phyloP scores from a whole-genome alignment of 306 rosid genomes.

The Lathyrus tuberosus region DNA sequence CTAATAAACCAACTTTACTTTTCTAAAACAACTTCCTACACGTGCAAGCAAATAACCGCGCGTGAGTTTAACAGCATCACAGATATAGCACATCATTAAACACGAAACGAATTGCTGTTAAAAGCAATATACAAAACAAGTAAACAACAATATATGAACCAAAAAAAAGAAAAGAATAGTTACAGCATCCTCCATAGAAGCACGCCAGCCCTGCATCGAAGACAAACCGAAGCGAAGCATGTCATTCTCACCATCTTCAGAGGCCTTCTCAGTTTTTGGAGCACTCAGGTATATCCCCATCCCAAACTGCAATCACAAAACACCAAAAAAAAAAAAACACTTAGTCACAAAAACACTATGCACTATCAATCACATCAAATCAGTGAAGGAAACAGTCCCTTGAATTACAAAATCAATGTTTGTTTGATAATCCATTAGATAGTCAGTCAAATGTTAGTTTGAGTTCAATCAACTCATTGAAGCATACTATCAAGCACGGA shows the following conservation, averaged over 20 bases:
- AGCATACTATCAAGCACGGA: too few relatives aligned
- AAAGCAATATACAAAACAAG: constrained; percentile 13
- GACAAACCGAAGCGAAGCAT: constrained; percentile 76
- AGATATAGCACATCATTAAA: constrained; percentile 1
- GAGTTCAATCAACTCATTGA: background rate
- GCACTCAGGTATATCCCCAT: constrained; percentile 91
- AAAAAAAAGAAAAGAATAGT: constrained; percentile 32
- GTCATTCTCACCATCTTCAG: constrained; percentile 83
- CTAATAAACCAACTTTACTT: constrained; percentile 33
- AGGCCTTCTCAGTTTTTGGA: constrained; percentile 87
- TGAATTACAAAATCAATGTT: background rate
- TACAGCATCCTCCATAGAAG: constrained; percentile 98
- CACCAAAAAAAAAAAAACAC: constrained; percentile 11
- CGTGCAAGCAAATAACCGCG: background rate
- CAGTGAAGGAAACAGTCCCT: constrained; percentile 2
- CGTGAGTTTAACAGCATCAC: constrained; percentile 1
- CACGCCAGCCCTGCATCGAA: constrained; percentile 99
- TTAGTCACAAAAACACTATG: constrained; percentile 22
- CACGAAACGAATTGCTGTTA: background rate
- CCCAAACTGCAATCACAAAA: constrained; percentile 40
- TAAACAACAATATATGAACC: background rate
- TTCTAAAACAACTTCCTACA: constrained; percentile 8
- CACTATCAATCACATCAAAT: constrained; percentile 28
- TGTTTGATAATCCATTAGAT: background rate
- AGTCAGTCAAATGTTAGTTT: background rate